A percentile compares a stretch with the other conserved stretches of the same genome.
These are phyloP conservation scores for Hypsizygus marmoreus DNA, from an alignment of 768 basidiomycete genomes.

Conservation along the genomic window DNA sequence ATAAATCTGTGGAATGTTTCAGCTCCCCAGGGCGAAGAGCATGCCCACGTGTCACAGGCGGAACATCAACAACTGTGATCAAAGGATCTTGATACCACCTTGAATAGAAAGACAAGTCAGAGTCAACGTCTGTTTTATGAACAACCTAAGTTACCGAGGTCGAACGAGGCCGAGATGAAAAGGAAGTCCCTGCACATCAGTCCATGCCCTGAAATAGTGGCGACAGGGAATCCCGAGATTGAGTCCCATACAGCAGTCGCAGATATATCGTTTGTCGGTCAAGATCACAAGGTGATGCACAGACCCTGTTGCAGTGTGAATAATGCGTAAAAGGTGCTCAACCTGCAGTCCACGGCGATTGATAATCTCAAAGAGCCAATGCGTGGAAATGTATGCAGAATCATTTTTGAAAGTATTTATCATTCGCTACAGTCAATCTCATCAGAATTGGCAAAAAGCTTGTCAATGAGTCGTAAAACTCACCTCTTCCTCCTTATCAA, in stretches of 20 bases:
- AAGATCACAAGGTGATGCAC: conserved; percentile 30
- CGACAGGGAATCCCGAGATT: conserved; percentile 34
- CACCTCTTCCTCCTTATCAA: conserved; percentile 19
- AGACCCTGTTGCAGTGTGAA: conserved; percentile 16
- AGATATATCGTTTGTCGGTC: conserved; percentile 25
- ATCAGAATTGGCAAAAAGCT: no score
- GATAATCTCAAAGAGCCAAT: conserved; percentile 28
- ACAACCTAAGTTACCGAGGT: conserved; percentile 19
- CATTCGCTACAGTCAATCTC: no score
- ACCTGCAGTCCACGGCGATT: conserved; percentile 19
- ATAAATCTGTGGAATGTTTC: no score
- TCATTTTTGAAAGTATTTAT: conserved; percentile 32
- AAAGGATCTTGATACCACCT: conserved; percentile 27
- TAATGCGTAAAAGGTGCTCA: conserved; percentile 25
- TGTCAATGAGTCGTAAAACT: no score
- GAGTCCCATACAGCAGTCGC: conserved; percentile 36
- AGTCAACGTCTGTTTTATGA: neutral
- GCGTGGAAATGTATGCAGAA: conserved; percentile 24
- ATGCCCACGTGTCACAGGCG: no score
- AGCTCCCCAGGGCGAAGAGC: no score
- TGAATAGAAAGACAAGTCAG: neutral
- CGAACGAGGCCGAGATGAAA: conserved; percentile 30
- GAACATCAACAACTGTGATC: no score
- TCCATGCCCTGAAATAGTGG: conserved; percentile 31
- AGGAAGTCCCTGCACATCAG: conserved; percentile 16